Percentiles rank a stretch among this genome's conserved stretches.
Conservation (phyloP, 208 protist species). For the Kentomonas sorsogonicus region DNA sequence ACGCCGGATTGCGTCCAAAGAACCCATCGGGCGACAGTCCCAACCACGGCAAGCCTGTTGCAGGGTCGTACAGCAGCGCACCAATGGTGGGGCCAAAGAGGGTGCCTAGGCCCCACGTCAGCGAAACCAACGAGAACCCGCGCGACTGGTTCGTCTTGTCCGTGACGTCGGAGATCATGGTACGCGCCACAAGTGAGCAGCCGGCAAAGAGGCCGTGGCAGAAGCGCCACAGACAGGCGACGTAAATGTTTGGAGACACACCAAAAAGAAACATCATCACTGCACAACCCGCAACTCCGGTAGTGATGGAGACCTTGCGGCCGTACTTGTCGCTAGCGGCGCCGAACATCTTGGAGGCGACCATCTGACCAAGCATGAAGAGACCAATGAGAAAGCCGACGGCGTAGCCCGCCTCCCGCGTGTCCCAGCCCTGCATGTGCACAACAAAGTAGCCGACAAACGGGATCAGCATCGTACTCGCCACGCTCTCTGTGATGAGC, state of each 20-base stretch:
- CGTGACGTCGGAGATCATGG: conserved; percentile 66
- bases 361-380: conserved; percentile 54
- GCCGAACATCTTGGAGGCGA: conserved; percentile 36
- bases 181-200: conserved; percentile 63
- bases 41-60: conserved; percentile 25
- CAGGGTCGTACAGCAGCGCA: conserved; percentile 72
- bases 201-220: conserved; percentile 69
- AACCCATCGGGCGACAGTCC: conserved; percentile 32
- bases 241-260: conserved; percentile 28
- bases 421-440: conserved; percentile 21
- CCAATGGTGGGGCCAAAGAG: conserved; percentile 58
- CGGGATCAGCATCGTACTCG: conserved; percentile 48
- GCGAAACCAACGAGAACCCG: conserved; percentile 95
- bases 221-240: conserved; percentile 40
- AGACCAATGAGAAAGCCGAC: conserved; percentile 39
- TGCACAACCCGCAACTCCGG: conserved; percentile 25
- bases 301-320: conserved; percentile 24
- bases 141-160: conserved; percentile 56
- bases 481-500: conserved; percentile 52
- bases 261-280: conserved; percentile 38
- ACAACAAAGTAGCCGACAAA: conserved; percentile 46
- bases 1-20: conserved; percentile 37
- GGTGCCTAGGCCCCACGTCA: conserved; percentile 62
- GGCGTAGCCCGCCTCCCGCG: conserved; percentile 39
- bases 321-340: conserved; percentile 35